Evolutionary conservation across 116 monocot species (phyloP).

Genomic region (Zostera marina): DNA sequence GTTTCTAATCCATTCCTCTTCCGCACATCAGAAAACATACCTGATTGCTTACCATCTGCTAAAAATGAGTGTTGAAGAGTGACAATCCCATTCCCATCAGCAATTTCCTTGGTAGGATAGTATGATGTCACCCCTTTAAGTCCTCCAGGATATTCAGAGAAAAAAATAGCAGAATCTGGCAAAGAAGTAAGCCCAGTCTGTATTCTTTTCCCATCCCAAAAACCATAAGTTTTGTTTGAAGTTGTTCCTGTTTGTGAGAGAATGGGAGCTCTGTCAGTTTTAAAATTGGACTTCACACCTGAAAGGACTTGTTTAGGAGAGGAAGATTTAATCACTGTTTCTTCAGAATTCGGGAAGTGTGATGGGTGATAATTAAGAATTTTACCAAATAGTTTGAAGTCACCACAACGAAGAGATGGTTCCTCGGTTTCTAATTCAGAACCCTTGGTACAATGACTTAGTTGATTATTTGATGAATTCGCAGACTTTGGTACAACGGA

Average conservation of each 20-base stretch:
- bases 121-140: neutral
- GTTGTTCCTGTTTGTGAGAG: conserved; percentile 7
- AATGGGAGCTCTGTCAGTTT: conserved; percentile 8
- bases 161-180: conserved; percentile 26
- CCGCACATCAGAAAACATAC: neutral
- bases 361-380: conserved; percentile 53
- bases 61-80: neutral
- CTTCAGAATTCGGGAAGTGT: conserved; percentile 18
- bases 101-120: conserved; percentile 3
- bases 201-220: conserved; percentile 42
- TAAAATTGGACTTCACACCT: neutral
- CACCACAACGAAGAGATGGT: conserved; percentile 29
- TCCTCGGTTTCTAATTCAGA: conserved; percentile 12
- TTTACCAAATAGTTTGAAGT: conserved; percentile 88
- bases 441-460: conserved; percentile 8
- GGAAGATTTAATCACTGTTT: conserved; percentile 7
- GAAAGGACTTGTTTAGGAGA: conserved; percentile 14
- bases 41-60: neutral
- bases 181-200: conserved; percentile 38
- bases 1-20: neutral
- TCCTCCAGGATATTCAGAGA: conserved; percentile 11
- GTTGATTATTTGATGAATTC: conserved; percentile 9
- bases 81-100: neutral
- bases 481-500: conserved; percentile 7
- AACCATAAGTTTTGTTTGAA: conserved; percentile 25